Evolutionary conservation across 768 basidiomycete genomes (phyloP).

Genomic region (Kockovaella imperatae): DNA sequence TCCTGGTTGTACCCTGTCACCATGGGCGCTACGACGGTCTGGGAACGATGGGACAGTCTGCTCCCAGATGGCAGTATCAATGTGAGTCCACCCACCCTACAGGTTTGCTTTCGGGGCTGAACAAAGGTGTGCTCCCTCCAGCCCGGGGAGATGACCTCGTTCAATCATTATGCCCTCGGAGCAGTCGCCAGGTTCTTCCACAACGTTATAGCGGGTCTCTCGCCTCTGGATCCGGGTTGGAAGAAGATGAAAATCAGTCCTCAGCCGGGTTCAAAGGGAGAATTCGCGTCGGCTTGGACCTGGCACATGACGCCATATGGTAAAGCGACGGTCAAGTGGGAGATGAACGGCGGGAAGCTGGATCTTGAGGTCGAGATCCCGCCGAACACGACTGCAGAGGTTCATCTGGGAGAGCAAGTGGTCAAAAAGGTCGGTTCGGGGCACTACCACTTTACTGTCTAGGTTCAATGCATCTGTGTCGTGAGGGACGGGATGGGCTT

Average conservation of each 20-base stretch:
- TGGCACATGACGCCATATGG: conserved; percentile 18
- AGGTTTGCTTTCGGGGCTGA: neutral
- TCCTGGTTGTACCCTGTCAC: conserved; percentile 26
- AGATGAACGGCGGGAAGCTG: conserved; percentile 8
- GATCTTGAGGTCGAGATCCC: conserved; percentile 18
- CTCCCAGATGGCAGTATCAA: conserved; percentile 28
- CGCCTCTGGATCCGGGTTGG: conserved; percentile 20
- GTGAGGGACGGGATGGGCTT: too few species aligned
- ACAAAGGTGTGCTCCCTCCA: neutral
- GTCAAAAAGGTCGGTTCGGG: too few species aligned
- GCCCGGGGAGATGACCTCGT: conserved; percentile 31
- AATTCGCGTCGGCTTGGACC: conserved; percentile 10
- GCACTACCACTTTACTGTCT: too few species aligned
- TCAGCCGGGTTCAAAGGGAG: conserved; percentile 24
- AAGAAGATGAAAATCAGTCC: conserved; percentile 18
- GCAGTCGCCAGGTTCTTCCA: conserved; percentile 26
- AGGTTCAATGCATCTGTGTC: too few species aligned
- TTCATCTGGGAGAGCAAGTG: neutral
- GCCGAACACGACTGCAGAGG: conserved; percentile 19
- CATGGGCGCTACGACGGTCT: conserved; percentile 15
- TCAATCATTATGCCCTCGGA: conserved; percentile 37
- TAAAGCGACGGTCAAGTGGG: conserved; percentile 12
- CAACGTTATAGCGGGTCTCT: conserved; percentile 19
- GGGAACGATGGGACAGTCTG: conserved; percentile 36
- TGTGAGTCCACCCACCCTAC: too few species aligned